Evolutionary conservation across 2,329 filamentous ascomycete species (phyloP).

Genomic region (Fusarium sp.): DNA sequence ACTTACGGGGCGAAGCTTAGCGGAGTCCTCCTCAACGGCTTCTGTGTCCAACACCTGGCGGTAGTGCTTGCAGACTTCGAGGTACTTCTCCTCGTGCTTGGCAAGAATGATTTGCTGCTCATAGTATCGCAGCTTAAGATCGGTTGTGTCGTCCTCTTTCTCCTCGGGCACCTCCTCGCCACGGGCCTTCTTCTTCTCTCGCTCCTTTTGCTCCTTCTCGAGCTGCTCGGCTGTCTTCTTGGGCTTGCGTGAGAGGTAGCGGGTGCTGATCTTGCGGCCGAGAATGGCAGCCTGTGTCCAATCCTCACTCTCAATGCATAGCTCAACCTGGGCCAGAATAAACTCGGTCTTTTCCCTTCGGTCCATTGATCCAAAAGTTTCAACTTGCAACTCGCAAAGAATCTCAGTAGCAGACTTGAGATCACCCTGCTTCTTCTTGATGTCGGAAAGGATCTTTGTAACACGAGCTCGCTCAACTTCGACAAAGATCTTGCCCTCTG

Average conservation of each 20-base stretch:
- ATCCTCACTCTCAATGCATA: conserved; percentile 95
- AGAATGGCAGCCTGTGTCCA: conserved; percentile 97
- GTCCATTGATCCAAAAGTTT: conserved; percentile 99
- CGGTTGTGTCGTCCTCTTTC: conserved; percentile 89
- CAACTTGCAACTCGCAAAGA: conserved; percentile 96
- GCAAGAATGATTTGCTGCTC: conserved; percentile 96
- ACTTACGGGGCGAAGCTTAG: conserved; percentile 85
- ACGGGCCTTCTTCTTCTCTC: conserved; percentile 84
- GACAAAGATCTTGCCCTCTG: conserved; percentile 99
- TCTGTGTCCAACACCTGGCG: conserved; percentile 96
- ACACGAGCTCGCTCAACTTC: conserved; percentile 97
- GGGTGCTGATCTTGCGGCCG: conserved; percentile 95
- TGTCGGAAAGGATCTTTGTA: conserved; percentile 93
- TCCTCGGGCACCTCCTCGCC: conserved; percentile 83
- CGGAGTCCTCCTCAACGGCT: conserved; percentile 89
- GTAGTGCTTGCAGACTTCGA: conserved; percentile 98
- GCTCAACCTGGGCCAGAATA: conserved; percentile 91
- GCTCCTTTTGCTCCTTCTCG: conserved; percentile 89
- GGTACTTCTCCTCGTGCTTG: conserved; percentile 97
- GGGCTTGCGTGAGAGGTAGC: conserved; percentile 88
- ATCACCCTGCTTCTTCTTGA: conserved; percentile 96
- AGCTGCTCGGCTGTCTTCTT: conserved; percentile 91
- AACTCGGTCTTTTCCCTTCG: conserved; percentile 98
- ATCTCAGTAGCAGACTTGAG: conserved; percentile 90
- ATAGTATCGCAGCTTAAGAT: conserved; percentile 95